These are phyloP conservation scores for Omphalotus guepiniiformis DNA, from an alignment of 768 basidiomycete species.

Conservation along the genomic window DNA sequence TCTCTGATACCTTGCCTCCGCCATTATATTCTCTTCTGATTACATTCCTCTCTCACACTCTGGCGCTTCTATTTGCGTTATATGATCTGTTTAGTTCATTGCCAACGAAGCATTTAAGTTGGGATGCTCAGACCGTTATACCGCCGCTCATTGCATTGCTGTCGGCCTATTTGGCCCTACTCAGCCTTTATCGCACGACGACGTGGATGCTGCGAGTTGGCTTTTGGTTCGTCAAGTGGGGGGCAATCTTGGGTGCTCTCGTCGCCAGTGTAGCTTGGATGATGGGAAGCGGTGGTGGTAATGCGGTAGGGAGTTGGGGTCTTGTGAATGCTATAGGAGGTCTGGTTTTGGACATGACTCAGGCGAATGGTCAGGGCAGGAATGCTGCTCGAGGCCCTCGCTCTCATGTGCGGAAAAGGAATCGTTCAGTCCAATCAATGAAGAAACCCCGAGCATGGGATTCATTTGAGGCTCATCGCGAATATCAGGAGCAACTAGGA, in stretches of 20 bases:
- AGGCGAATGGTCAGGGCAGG: conserved; percentile 35
- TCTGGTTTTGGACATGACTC: conserved; percentile 36
- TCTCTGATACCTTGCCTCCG: conserved; percentile 51
- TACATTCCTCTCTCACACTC: conserved; percentile 45
- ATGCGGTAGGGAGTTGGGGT: conserved; percentile 31
- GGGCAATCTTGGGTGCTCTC: conserved; percentile 49
- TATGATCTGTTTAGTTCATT: conserved; percentile 45
- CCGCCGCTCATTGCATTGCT: conserved; percentile 73
- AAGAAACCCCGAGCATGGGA: conserved; percentile 68
- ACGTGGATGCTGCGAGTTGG: conserved; percentile 65
- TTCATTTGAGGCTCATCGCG: conserved; percentile 54
- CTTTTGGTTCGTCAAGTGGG: conserved; percentile 79
- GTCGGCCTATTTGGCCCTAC: conserved; percentile 70
- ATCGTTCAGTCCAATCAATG: conserved; percentile 14
- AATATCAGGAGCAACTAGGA: conserved; percentile 50
- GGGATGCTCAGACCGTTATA: conserved; percentile 63
- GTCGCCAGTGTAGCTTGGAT: conserved; percentile 56
- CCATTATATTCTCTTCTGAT: conserved; percentile 50
- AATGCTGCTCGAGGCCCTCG: conserved; percentile 24
- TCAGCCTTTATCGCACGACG: conserved; percentile 76
- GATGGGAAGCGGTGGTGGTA: conserved; percentile 32
- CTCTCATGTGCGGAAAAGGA: conserved; percentile 15
- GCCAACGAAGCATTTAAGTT: conserved; percentile 37
- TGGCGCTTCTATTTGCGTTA: conserved; percentile 48
- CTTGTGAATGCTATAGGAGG: conserved; percentile 36